These are phyloP conservation scores for Maudiozyma barnettii DNA, from an alignment of 805 yeast genomes.

Conservation along the genomic window DNA sequence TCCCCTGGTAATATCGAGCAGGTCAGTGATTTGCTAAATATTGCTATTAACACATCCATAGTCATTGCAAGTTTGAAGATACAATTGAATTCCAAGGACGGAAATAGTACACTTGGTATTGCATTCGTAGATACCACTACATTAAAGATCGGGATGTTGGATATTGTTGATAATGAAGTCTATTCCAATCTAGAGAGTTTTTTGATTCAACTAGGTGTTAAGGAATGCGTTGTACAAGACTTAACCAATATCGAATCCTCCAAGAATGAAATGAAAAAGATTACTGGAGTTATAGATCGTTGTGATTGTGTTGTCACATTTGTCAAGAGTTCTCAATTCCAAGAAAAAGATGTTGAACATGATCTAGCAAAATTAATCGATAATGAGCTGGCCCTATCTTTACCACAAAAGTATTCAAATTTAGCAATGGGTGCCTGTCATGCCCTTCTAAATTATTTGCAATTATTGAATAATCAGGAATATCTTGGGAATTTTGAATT, in stretches of 20 bases:
- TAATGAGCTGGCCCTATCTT: constrained; percentile 32
- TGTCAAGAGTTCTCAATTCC: constrained; percentile 47
- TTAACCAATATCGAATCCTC: constrained; percentile 15
- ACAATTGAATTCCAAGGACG: constrained; percentile 26
- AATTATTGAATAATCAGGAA: constrained; percentile 47
- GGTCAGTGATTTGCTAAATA: constrained; percentile 58
- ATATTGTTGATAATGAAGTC: constrained; percentile 79
- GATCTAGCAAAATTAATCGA: constrained; percentile 67
- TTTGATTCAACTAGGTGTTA: constrained; percentile 79
- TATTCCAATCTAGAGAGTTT: constrained; percentile 80
- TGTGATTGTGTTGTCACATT: constrained; percentile 68
- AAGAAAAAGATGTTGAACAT: constrained; percentile 59
- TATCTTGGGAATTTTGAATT: constrained; percentile 48
- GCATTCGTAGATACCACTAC: constrained; percentile 69
- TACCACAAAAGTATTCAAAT: constrained; percentile 22
- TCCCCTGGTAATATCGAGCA: constrained; percentile 86
- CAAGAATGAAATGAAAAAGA: constrained; percentile 44
- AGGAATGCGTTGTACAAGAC: constrained; percentile 63
- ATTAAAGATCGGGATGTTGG: constrained; percentile 58
- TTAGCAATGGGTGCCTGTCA: constrained; percentile 25
- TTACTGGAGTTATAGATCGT: constrained; percentile 63
- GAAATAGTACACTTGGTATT: constrained; percentile 53
- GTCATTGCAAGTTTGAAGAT: constrained; percentile 39
- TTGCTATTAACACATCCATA: constrained; percentile 40
- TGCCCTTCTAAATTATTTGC: constrained; percentile 62